Evolutionary conservation across 2,329 filamentous ascomycete species (phyloP).

Genomic region (Botrytis sinoallii): DNA sequence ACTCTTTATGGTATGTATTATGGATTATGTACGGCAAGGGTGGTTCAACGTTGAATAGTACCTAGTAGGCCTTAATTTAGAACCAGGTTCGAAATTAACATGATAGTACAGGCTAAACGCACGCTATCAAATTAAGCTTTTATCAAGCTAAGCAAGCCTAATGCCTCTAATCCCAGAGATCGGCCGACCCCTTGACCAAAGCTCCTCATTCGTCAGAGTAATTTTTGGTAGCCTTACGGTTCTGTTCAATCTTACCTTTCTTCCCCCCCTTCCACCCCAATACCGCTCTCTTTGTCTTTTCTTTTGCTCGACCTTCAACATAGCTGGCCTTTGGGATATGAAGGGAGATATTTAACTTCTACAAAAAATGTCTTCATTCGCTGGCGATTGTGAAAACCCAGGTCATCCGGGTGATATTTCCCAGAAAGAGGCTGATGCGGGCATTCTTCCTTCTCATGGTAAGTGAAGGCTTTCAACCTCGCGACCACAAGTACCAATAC

Average conservation of each 20-base stretch:
- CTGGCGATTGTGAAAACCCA: constrained; percentile 22
- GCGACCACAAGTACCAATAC: not conserved
- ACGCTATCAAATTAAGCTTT: constrained; percentile 18
- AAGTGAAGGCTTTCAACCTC: constrained; percentile 35
- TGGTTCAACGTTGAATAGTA: not conserved
- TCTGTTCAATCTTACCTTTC: constrained; percentile 8
- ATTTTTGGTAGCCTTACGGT: constrained; percentile 9
- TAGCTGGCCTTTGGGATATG: constrained; percentile 19
- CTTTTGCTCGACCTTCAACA: not conserved
- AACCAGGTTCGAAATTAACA: not conserved
- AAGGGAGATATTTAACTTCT: not conserved
- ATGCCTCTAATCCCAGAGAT: not conserved
- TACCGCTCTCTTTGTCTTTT: constrained; percentile 5
- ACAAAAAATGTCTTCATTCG: constrained; percentile 26
- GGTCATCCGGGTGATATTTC: constrained; percentile 30
- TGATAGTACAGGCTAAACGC: constrained; percentile 14
- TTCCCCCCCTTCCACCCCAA: not conserved
- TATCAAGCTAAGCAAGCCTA: constrained; percentile 4
- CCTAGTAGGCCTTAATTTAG: not conserved
- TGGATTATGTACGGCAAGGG: not conserved
- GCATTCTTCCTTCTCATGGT: constrained; percentile 46
- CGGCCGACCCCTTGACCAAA: constrained; percentile 10
- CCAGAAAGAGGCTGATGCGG: constrained; percentile 35
- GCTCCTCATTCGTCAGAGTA: constrained; percentile 8
- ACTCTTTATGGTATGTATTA: not conserved